phyloP scores from a whole-genome alignment of 495 filamentous ascomycete genomes.

The Sordaria brevicollis region DNA sequence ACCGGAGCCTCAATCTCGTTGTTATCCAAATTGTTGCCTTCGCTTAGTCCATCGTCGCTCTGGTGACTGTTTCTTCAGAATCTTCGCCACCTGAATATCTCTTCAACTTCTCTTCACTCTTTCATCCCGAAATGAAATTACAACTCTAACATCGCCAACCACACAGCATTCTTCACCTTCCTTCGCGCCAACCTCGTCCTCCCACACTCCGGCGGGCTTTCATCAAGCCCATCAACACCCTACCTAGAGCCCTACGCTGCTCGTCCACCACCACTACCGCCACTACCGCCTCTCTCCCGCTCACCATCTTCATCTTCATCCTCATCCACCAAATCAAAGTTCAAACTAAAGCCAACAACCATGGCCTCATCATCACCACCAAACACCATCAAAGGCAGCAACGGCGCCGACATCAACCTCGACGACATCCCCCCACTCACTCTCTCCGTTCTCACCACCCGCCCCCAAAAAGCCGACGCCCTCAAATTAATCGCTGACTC shows the following conservation, averaged over 20 bases:
- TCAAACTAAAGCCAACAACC: neutral
- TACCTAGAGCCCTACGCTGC: conserved; percentile 27
- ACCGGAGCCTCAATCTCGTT: neutral
- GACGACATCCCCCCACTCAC: conserved; percentile 33
- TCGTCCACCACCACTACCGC: conserved; percentile 1
- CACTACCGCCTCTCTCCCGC: neutral
- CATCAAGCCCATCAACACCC: conserved; percentile 30
- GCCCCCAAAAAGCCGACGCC: conserved; percentile 31
- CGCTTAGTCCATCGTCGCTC: neutral
- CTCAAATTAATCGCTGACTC: conserved; percentile 34
- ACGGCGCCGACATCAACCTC: conserved; percentile 5
- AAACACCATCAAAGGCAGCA: conserved; percentile 4
- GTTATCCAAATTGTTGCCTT: neutral
- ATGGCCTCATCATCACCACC: neutral
- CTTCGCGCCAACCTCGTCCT: conserved; percentile 46
- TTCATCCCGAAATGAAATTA: neutral
- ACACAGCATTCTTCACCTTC: conserved; percentile 46
- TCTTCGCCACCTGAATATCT: neutral
- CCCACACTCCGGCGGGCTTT: conserved; percentile 30
- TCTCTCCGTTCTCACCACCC: conserved; percentile 21
- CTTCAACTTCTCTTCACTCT: neutral
- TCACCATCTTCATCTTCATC: neutral
- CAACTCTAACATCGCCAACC: conserved; percentile 7
- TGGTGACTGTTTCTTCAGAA: neutral
- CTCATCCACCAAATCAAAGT: neutral